A percentile compares a stretch with the other conserved stretches of the same genome.
Conservation (phyloP, 257 asterid genomes). For the Forsythia suspensa region DNA sequence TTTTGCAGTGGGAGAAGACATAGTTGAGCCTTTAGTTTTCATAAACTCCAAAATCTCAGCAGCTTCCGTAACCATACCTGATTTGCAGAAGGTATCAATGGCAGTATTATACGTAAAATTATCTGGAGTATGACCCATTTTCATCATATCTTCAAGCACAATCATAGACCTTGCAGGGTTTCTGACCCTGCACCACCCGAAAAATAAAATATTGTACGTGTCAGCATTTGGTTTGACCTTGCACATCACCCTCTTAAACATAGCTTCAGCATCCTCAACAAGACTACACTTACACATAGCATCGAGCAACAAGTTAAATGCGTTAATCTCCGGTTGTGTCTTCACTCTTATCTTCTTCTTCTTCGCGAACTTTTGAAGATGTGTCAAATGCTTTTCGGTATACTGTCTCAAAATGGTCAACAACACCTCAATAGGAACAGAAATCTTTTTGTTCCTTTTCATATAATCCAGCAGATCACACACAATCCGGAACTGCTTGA, state of each 20-base stretch:
- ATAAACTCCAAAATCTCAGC: slow-evolving; percentile 69
- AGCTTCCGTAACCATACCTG: slow-evolving; percentile 86
- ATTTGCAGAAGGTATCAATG: slow-evolving; percentile 79
- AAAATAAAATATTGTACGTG: slow-evolving; percentile 78
- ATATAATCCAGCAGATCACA: slow-evolving; percentile 87
- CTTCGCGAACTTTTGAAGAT: slow-evolving; percentile 82
- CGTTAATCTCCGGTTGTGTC: slow-evolving; percentile 83
- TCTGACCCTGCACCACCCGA: slow-evolving; percentile 91
- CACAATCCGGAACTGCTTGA: slow-evolving; percentile 77
- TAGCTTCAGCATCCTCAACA: slow-evolving; percentile 77
- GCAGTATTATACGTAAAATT: slow-evolving; percentile 82
- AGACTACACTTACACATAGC: slow-evolving; percentile 88
- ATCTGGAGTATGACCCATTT: slow-evolving; percentile 68
- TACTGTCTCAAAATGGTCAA: slow-evolving; percentile 61
- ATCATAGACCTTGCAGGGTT: slow-evolving; percentile 71
- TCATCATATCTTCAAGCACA: slow-evolving; percentile 78
- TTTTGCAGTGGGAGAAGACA: slow-evolving; percentile 92
- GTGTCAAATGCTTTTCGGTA: slow-evolving; percentile 75
- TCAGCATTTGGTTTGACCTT: slow-evolving; percentile 74
- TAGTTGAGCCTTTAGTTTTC: slow-evolving; percentile 70
- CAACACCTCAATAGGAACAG: slow-evolving; percentile 72
- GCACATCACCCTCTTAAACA: slow-evolving; percentile 59
- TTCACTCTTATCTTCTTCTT: slow-evolving; percentile 88
- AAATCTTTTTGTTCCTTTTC: slow-evolving; percentile 61
- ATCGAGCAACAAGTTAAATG: slow-evolving; percentile 79